Evolutionary conservation across 2,329 filamentous ascomycete species (phyloP), one percentile per base, ranked within the genome.

Genomic region (Coleophoma crateriformis): DNA sequence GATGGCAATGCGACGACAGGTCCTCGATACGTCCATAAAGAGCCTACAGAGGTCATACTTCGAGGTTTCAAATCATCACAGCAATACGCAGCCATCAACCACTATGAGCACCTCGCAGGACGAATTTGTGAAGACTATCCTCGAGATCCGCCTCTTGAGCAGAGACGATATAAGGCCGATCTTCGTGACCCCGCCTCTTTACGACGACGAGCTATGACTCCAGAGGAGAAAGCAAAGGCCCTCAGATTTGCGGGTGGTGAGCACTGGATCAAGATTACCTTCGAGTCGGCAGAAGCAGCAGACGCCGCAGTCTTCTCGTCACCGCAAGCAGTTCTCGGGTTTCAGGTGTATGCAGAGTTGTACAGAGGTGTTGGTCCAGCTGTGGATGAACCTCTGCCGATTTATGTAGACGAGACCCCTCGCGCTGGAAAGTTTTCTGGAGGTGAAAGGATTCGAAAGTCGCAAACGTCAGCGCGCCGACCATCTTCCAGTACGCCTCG

Each of bases 91-190:
- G 90, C 90, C 33, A 85, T 97, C 59, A 84, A 87, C 58, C 88
- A 89, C 69, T 97, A 87, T 71, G 92, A 96, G 72, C 81, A 85
- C 52, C 83, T 95, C 39, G 92, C 88, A 7, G 91, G 91, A 22
- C 73, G 82, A 54, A 89, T 96, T 64, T 91, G 91, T 68, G 92
- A 97, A 71, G 91, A 96, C 69, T 97, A 97, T 68, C 83, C 90
- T 8, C 84, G 92, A 54, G 84, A 88, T 55, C 86, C 92, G n/a
- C 87, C 88, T 3, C 76, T 82, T 49, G 78, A 84, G 54, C 79
- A 81, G 62, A 76, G 78, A 50, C 78, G 86, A 50, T 92, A 87
- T 72, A 87, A 88, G 63, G 79, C 84, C 1, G 82, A 91, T 57
- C 79, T 88, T 53, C 79, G 86, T 54, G 85, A 90, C 59, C 81